Percentiles rank a stretch among this genome's conserved stretches.
These are phyloP conservation scores for Cercospora brassicicola DNA, from an alignment of 2,329 filamentous ascomycete genomes.

Conservation along the genomic window DNA sequence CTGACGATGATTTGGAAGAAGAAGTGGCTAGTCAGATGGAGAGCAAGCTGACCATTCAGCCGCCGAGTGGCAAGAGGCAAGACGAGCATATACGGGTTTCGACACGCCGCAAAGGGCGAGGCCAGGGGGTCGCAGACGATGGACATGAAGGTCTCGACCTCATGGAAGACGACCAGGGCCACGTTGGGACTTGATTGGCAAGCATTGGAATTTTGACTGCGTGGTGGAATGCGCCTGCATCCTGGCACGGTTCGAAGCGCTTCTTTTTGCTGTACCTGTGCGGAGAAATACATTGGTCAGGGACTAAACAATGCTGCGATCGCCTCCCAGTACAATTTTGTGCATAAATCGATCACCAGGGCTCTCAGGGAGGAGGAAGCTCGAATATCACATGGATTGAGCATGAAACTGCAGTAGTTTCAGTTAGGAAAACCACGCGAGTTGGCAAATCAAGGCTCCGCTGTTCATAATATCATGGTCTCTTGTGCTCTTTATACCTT, in stretches of 20 bases:
- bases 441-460: neutral
- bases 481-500: neutral
- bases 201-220: neutral
- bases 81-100: slow-evolving; percentile 27
- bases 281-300: neutral
- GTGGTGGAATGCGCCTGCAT: neutral
- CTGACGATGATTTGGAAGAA: slow-evolving; percentile 21
- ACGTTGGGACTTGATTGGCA: neutral
- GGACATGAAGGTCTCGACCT: slow-evolving; percentile 15
- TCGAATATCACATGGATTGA: neutral
- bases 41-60: slow-evolving; percentile 29
- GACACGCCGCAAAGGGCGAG: slow-evolving; percentile 25
- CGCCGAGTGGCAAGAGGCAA: slow-evolving; percentile 18
- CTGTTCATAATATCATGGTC: neutral
- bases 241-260: neutral
- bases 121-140: neutral
- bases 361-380: neutral
- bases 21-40: slow-evolving; percentile 31
- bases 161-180: slow-evolving; percentile 18
- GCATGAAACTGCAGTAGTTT: neutral
- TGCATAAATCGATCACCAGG: neutral
- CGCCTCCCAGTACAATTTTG: neutral
- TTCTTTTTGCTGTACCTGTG: neutral
- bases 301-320: too few species aligned
- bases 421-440: neutral